Percentiles rank a stretch among this genome's conserved stretches.
Conservation (phyloP, 106 monocot genomes). For the Xerophyta viscosa region DNA sequence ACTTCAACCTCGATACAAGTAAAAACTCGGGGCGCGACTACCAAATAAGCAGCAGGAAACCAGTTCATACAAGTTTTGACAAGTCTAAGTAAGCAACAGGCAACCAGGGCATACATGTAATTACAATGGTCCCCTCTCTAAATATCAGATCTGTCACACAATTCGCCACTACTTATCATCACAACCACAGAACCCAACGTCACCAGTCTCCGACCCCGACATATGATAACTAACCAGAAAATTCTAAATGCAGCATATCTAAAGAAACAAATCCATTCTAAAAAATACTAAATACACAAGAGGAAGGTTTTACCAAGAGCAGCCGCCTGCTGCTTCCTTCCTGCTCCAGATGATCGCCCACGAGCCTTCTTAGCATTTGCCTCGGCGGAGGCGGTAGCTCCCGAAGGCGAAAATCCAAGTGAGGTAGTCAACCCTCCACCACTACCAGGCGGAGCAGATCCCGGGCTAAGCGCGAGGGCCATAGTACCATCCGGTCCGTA, state of each 20-base stretch:
- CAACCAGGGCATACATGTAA: conserved; percentile 14
- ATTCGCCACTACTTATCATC: neutral
- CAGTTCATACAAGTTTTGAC: neutral
- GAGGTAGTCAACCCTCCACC: neutral
- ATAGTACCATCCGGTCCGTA: conserved; percentile 79
- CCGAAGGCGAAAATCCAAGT: conserved; percentile 14
- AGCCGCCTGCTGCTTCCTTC: conserved; percentile 69
- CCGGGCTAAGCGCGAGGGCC: conserved; percentile 34
- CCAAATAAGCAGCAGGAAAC: neutral
- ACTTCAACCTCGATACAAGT: too few species aligned
- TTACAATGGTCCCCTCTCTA: conserved; percentile 1
- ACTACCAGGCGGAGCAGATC: conserved; percentile 12
- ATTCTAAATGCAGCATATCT: neutral
- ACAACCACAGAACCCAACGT: neutral
- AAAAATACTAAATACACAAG: neutral
- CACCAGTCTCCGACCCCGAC: neutral
- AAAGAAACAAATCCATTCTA: neutral
- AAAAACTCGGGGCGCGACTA: neutral
- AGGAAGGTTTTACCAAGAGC: conserved; percentile 51
- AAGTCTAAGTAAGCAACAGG: neutral
- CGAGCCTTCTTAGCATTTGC: conserved; percentile 41
- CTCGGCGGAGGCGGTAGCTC: conserved; percentile 2
- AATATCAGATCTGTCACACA: conserved; percentile 18
- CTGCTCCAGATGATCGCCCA: conserved; percentile 61
- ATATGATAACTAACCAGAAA: neutral